Base-by-base conservation (phyloP, 345 rosid genomes). In the Pistacia integerrima region DNA sequence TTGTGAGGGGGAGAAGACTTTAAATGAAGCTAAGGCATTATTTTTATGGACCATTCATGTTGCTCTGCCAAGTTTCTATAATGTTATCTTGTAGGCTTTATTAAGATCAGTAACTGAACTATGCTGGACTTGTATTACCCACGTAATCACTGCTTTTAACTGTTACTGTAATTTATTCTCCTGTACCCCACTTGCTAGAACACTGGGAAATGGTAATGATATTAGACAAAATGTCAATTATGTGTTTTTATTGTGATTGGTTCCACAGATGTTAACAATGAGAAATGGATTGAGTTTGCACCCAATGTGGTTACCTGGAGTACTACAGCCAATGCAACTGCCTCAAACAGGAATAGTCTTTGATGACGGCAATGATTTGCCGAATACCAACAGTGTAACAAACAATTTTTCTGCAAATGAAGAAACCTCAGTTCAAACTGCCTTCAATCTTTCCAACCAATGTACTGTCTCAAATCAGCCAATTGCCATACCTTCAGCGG, bases 281-380 rank as follows among this genome's bases (percentile, higher is more conserved):
- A 85, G 90, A 82, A 88, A 88, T 57, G 92, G 92, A 49, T 60
- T 87, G 75, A 81, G 86, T 78, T 78, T 86, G 78, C 86, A 86
- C 64, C 88, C 89, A 30, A 72, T 84, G 85, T 83, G 86, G 82
- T 75, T 83, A 75, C 88, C 92, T 11, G 90, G 87, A 75, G 86
- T 76, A 52, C 51, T 78, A 59, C 88, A 85, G 74, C 81, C 85
- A 33, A 65, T 76, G 84, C 87, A 86, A 78, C 66, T 78, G 63
- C 82, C 86, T 67, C 59, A 82, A 36, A 38, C 82, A 4, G 90
- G 86, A 77, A 48, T 86, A 82, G 59, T 69, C 66, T 78, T 86
- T 36, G 83, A 82, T 7, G 90, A 78, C 62, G 85, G 84, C 41
- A 74, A 76, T 74, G 87, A 81, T 52, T 61, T 85, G 80, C 51